These are phyloP conservation scores for Cystobasidium tubakii DNA, from an alignment of 768 basidiomycete species.

Conservation along the genomic window DNA sequence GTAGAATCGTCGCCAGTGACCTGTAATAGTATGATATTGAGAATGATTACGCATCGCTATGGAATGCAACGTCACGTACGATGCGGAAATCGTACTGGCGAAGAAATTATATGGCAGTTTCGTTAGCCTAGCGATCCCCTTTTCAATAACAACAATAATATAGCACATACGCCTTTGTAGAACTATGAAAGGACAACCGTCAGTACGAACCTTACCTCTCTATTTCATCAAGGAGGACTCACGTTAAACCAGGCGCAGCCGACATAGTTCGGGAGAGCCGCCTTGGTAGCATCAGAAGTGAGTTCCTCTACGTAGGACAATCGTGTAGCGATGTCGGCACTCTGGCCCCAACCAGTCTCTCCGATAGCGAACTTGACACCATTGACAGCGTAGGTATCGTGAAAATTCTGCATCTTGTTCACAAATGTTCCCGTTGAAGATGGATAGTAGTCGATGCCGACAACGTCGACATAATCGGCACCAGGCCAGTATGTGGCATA, in stretches of 20 bases:
- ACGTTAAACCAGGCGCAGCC: conserved; percentile 30
- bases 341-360: conserved; percentile 44
- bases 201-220: no score
- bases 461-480: conserved; percentile 30
- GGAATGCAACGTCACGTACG: neutral
- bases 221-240: neutral
- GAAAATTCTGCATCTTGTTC: conserved; percentile 42
- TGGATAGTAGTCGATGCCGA: conserved; percentile 43
- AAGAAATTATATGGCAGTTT: neutral
- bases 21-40: neutral
- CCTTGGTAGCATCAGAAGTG: conserved; percentile 16
- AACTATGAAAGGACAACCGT: neutral
- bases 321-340: conserved; percentile 5
- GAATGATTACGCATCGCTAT: no score
- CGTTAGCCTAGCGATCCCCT: no score
- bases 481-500: conserved; percentile 46
- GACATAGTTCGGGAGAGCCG: conserved; percentile 28
- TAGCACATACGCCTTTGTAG: neutral
- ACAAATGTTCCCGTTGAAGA: conserved; percentile 35
- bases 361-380: conserved; percentile 45
- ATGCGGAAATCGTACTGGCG: conserved; percentile 9
- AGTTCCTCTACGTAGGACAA: conserved; percentile 24
- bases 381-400: conserved; percentile 42
- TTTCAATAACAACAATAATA: neutral
- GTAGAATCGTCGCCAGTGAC: conserved; percentile 10